These are phyloP conservation scores for Colletotrichum tropicale DNA, from an alignment of 2,329 filamentous ascomycete species.

Conservation along the genomic window DNA sequence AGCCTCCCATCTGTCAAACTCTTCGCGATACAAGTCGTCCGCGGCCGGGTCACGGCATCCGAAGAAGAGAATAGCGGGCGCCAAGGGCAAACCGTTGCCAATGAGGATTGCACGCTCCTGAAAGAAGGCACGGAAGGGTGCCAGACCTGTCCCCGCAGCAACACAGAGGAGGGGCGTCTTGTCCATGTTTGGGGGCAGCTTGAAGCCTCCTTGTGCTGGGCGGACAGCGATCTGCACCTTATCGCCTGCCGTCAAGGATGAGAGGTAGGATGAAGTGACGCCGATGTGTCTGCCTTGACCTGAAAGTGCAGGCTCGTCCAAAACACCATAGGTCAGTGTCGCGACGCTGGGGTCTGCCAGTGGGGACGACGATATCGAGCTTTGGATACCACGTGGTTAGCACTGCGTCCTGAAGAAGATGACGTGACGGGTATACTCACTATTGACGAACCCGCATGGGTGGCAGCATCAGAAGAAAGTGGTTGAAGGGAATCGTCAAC, in stretches of 20 bases:
- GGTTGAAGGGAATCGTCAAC: constrained; percentile 58
- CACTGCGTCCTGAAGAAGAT: background rate
- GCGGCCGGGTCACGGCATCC: constrained; percentile 45
- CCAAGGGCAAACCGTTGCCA: constrained; percentile 39
- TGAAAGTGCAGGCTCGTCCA: constrained; percentile 55
- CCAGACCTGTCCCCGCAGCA: constrained; percentile 93
- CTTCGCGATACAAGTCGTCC: constrained; percentile 50
- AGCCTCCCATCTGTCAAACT: constrained; percentile 50
- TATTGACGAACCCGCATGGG: constrained; percentile 56
- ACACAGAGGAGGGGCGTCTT: constrained; percentile 87
- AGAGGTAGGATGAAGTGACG: constrained; percentile 66
- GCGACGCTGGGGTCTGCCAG: constrained; percentile 57
- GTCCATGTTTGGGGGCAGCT: constrained; percentile 86
- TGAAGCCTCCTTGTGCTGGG: constrained; percentile 57
- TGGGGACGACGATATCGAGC: constrained; percentile 73
- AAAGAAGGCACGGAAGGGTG: constrained; percentile 97
- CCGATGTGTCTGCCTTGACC: constrained; percentile 58
- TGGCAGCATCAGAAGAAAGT: constrained; percentile 68
- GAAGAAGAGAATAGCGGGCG: constrained; percentile 53
- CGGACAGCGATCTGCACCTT: constrained; percentile 55
- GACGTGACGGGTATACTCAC: background rate
- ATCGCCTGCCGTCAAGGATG: constrained; percentile 48
- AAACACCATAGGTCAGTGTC: constrained; percentile 67
- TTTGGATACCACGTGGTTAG: background rate
- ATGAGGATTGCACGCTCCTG: constrained; percentile 84